Conservation (phyloP, 2,329 filamentous ascomycete genomes). For the Lizonia empirigonia region DNA sequence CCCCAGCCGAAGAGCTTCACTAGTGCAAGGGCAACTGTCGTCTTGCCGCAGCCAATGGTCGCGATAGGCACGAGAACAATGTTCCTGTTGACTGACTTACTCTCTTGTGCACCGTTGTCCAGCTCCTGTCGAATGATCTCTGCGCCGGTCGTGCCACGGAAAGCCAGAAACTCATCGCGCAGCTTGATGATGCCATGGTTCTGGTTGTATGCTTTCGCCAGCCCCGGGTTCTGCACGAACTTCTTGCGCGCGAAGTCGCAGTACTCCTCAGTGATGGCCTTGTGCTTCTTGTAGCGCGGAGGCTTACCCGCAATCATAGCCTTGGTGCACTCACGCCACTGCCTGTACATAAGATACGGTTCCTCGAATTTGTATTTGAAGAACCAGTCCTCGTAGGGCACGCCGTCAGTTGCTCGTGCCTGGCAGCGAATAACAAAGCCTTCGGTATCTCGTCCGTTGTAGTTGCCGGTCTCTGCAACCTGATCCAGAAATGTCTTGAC, state of each 20-base stretch:
- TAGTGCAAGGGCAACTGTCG: slow-evolving; percentile 83
- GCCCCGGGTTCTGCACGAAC: slow-evolving; percentile 68
- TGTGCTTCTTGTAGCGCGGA: slow-evolving; percentile 84
- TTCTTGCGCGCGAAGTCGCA: slow-evolving; percentile 78
- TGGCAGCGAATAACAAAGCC: slow-evolving; percentile 94
- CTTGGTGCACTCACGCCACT: slow-evolving; percentile 98
- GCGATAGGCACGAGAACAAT: slow-evolving; percentile 89
- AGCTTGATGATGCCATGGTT: slow-evolving; percentile 97
- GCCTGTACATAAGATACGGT: slow-evolving; percentile 96
- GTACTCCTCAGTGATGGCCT: slow-evolving; percentile 89
- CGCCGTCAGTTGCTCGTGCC: slow-evolving; percentile 60
- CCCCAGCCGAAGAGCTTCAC: slow-evolving; percentile 87
- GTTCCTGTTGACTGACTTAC: slow-evolving; percentile 65
- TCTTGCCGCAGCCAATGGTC: slow-evolving; percentile 96
- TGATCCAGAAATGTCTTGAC: slow-evolving; percentile 83
- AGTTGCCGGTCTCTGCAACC: slow-evolving; percentile 85
- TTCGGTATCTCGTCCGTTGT: slow-evolving; percentile 90
- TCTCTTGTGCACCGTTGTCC: slow-evolving; percentile 57
- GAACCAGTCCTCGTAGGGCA: slow-evolving; percentile 88
- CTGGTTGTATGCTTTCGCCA: slow-evolving; percentile 74
- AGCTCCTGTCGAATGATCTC: slow-evolving; percentile 83
- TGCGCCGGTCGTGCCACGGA: slow-evolving; percentile 82
- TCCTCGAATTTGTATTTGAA: slow-evolving; percentile 99
- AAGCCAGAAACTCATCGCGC: slow-evolving; percentile 83
- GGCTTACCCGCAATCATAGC: slow-evolving; percentile 76